A percentile compares a stretch with the other conserved stretches of the same genome.
phyloP scores from a whole-genome alignment of 75 land plant species.

The Pseudotsuga menziesii region DNA sequence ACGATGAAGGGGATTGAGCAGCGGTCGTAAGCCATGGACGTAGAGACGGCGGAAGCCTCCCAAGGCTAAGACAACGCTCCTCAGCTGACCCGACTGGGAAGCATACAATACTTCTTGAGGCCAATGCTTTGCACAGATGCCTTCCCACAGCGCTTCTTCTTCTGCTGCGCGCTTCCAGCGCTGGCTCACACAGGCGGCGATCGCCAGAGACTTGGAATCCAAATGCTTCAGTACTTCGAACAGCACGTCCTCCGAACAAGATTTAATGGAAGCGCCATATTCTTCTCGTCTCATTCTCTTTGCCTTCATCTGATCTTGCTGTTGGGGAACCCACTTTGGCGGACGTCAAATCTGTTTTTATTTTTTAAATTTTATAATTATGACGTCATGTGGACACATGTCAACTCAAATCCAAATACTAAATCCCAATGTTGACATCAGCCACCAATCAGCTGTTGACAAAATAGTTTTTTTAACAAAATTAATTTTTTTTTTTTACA shows the following conservation, averaged over 20 bases:
- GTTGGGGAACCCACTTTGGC: neutral
- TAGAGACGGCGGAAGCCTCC: constrained; percentile 65
- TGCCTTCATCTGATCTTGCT: too few relatives aligned
- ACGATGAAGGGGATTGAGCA: constrained; percentile 12
- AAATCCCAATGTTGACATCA: too few relatives aligned
- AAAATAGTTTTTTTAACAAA: too few relatives aligned
- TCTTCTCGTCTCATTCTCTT: too few relatives aligned
- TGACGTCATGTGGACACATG: too few relatives aligned
- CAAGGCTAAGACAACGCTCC: constrained; percentile 39
- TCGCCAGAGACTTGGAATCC: constrained; percentile 47
- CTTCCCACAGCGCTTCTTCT: constrained; percentile 55
- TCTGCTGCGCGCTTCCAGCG: constrained; percentile 39
- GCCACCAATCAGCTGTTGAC: too few relatives aligned
- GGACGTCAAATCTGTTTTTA: too few relatives aligned
- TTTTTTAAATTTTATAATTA: too few relatives aligned
- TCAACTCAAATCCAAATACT: too few relatives aligned
- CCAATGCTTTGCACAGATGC: constrained; percentile 41
- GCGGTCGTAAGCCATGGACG: constrained; percentile 43
- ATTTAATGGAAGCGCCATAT: too few relatives aligned
- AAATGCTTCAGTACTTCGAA: constrained; percentile 43
- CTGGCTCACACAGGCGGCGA: constrained; percentile 59
- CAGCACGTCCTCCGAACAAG: constrained; percentile 25
- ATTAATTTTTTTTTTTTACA: too few relatives aligned
- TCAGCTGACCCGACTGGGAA: constrained; percentile 5
- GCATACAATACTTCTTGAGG: neutral